These are phyloP conservation scores for Hypholoma fasciculare DNA, from an alignment of 768 basidiomycete species.

Conservation along the genomic window DNA sequence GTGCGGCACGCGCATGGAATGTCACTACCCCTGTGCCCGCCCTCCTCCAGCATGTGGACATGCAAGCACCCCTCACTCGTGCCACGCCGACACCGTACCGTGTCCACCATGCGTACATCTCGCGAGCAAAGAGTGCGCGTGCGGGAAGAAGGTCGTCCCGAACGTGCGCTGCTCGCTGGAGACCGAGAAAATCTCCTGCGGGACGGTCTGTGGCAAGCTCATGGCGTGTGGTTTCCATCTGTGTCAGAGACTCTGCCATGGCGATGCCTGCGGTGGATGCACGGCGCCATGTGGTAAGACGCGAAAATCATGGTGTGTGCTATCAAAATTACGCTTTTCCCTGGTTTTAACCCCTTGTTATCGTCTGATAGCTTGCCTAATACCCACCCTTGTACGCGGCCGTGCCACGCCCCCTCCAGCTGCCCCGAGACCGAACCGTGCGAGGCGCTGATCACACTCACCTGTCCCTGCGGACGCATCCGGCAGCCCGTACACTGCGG, in stretches of 20 bases:
- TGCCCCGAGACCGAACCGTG: conserved; percentile 86
- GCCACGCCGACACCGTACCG: conserved; percentile 66
- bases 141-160: conserved; percentile 79
- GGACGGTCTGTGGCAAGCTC: conserved; percentile 75
- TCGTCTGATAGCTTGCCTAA: conserved; percentile 52
- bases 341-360: neutral
- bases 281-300: conserved; percentile 81
- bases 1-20: conserved; percentile 80
- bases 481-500: conserved; percentile 77
- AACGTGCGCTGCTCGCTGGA: conserved; percentile 86
- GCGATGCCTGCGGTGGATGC: conserved; percentile 79
- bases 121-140: conserved; percentile 79
- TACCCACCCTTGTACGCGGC: conserved; percentile 71
- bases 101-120: conserved; percentile 92
- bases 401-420: conserved; percentile 87
- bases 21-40: conserved; percentile 75
- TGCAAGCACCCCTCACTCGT: conserved; percentile 70
- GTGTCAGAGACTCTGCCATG: conserved; percentile 83
- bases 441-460: conserved; percentile 58
- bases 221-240: conserved; percentile 88
- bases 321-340: neutral
- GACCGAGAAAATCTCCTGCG: conserved; percentile 79
- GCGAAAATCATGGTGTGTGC: conserved; percentile 75
- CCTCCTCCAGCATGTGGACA: conserved; percentile 82
- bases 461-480: conserved; percentile 84